Percentiles rank a stretch among this genome's conserved stretches.
phyloP scores from a whole-genome alignment of 768 basidiomycete species.

The Pulveroboletus ravenelii region DNA sequence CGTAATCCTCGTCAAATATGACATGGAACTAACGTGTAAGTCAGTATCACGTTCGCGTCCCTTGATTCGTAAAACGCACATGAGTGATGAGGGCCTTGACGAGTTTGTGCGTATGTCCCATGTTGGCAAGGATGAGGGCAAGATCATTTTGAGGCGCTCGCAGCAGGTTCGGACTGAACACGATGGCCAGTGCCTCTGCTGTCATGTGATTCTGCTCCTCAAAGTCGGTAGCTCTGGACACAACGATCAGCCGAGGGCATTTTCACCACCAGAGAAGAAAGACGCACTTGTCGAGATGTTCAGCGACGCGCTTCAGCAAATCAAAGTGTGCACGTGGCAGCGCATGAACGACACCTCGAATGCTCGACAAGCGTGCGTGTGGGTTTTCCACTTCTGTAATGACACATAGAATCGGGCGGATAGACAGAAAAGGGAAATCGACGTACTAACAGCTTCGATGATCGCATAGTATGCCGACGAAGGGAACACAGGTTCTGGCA shows the following conservation, averaged over 20 bases:
- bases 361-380: slow-evolving; percentile 56
- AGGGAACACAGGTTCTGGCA: slow-evolving; percentile 80
- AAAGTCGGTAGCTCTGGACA: slow-evolving; percentile 71
- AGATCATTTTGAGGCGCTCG: slow-evolving; percentile 78
- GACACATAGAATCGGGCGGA: slow-evolving; percentile 2
- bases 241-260: not conserved
- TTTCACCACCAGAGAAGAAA: not conserved
- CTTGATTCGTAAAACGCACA: slow-evolving; percentile 40
- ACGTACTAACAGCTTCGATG: slow-evolving; percentile 67
- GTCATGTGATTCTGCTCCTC: slow-evolving; percentile 91
- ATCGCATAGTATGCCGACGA: slow-evolving; percentile 60
- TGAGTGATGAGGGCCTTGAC: slow-evolving; percentile 73
- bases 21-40: slow-evolving; percentile 45
- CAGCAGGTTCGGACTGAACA: slow-evolving; percentile 78
- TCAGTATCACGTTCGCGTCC: not conserved
- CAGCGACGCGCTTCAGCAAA: slow-evolving; percentile 70
- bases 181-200: slow-evolving; percentile 76
- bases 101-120: slow-evolving; percentile 73
- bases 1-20: slow-evolving; percentile 72
- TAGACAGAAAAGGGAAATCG: not conserved
- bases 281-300: slow-evolving; percentile 74
- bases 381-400: slow-evolving; percentile 63
- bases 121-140: slow-evolving; percentile 71
- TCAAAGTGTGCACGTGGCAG: slow-evolving; percentile 75
- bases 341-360: slow-evolving; percentile 62